Percentiles rank a stretch among this genome's conserved stretches.
Evolutionary conservation across 106 monocot genomes (phyloP).

Genomic region (Dactylorhiza incarnata): DNA sequence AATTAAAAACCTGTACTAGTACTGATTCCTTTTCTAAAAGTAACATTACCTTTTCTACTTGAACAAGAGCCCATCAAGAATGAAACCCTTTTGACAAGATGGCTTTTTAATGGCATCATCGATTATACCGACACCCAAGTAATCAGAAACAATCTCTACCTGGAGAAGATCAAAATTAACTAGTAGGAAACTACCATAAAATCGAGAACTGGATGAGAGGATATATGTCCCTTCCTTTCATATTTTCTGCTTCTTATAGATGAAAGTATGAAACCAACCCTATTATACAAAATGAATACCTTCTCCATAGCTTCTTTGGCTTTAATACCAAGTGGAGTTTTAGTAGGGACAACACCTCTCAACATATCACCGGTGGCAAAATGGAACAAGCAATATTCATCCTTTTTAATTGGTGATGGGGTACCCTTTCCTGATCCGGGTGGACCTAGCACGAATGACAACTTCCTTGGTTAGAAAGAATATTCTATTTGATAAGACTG

Average conservation of each 20-base stretch:
- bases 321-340: conserved; percentile 84
- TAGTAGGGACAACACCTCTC: conserved; percentile 89
- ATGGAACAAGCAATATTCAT: conserved; percentile 94
- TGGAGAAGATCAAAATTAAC: conserved; percentile 15
- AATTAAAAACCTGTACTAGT: neutral
- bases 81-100: conserved; percentile 96
- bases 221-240: neutral
- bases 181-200: neutral
- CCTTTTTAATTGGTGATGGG: conserved; percentile 95
- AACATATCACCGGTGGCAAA: conserved; percentile 99
- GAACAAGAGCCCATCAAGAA: conserved; percentile 96
- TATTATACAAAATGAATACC: conserved; percentile 20
- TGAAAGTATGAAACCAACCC: neutral
- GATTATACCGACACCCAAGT: conserved; percentile 95
- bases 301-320: conserved; percentile 96
- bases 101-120: conserved; percentile 95
- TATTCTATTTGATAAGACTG: no score
- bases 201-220: neutral
- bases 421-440: conserved; percentile 98
- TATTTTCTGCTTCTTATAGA: neutral
- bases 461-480: no score
- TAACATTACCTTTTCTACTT: conserved; percentile 75
- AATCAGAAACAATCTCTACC: conserved; percentile 97
- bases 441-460: conserved; percentile 45
- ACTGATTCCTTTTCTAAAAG: no score